Evolutionary conservation across 305 asterid species (phyloP).

Genomic region (Fraxinus angustifolia): DNA sequence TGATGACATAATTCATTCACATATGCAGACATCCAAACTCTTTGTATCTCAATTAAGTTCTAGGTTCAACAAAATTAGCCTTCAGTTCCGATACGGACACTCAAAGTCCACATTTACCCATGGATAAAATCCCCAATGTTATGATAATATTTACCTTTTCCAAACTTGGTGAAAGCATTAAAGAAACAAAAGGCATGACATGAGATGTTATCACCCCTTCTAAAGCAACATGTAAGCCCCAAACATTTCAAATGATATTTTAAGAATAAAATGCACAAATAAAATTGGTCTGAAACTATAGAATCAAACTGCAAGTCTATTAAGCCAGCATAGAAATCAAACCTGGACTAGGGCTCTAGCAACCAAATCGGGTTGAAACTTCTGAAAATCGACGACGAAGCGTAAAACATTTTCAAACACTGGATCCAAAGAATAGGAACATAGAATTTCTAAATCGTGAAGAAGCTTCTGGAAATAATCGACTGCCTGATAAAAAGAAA

Average conservation of each 20-base stretch:
- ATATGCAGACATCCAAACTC: background rate
- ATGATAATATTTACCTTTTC: slow-evolving; percentile 10
- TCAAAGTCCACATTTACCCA: background rate
- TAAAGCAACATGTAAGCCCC: slow-evolving; percentile 2
- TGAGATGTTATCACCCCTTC: slow-evolving; percentile 8
- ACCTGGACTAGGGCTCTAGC: slow-evolving; percentile 94
- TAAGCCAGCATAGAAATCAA: slow-evolving; percentile 17
- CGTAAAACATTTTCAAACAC: slow-evolving; percentile 64
- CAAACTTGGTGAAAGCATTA: slow-evolving; percentile 4
- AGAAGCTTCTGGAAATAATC: slow-evolving; percentile 93
- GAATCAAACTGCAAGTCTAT: slow-evolving; percentile 11
- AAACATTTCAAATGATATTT: background rate
- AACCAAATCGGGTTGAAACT: slow-evolving; percentile 80
- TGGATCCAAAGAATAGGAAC: slow-evolving; percentile 71
- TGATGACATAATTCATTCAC: background rate
- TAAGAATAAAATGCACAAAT: slow-evolving; percentile 5
- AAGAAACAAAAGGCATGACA: slow-evolving; percentile 9
- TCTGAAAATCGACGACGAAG: slow-evolving; percentile 80
- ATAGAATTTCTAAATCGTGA: slow-evolving; percentile 71
- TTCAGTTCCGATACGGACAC: slow-evolving; percentile 2
- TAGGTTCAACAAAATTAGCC: background rate
- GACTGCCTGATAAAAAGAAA: slow-evolving; percentile 62
- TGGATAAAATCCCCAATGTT: background rate
- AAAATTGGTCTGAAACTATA: slow-evolving; percentile 9
- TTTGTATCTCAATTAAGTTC: slow-evolving; percentile 4